Conservation (phyloP, 1,284 basidiomycete species). For the Caloboletus inedulis region DNA sequence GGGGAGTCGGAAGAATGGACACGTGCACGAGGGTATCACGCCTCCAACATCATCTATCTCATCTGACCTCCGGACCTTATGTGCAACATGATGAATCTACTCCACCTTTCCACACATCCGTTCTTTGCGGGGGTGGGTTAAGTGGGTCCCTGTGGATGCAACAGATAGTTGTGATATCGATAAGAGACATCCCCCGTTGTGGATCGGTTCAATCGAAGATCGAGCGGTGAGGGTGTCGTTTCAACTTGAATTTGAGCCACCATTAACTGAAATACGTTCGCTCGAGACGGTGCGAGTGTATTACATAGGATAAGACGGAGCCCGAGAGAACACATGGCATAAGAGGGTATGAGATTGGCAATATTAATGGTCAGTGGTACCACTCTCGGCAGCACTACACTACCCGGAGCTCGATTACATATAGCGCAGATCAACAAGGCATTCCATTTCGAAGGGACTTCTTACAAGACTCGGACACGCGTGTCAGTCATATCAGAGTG, state of each 20-base stretch:
- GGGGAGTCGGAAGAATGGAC: constrained; percentile 15
- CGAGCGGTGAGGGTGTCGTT: constrained; percentile 1
- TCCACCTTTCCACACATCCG: constrained; percentile 3
- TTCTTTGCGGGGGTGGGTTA: not conserved
- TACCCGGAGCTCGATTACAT: constrained; percentile 11
- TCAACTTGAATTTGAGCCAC: not conserved
- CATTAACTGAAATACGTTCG: not conserved
- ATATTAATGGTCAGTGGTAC: constrained; percentile 1
- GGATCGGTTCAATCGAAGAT: constrained; percentile 5
- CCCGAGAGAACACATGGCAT: constrained; percentile 6
- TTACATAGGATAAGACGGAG: not conserved
- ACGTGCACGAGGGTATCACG: constrained; percentile 17
- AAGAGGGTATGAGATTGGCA: constrained; percentile 1
- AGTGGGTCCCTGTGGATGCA: not conserved
- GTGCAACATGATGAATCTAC: not conserved
- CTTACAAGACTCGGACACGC: constrained; percentile 27
- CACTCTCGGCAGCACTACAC: not conserved
- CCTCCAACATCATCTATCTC: not conserved
- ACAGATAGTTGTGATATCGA: constrained; percentile 1
- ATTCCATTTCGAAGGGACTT: constrained; percentile 21
- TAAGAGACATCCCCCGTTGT: not conserved
- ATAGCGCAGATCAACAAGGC: constrained; percentile 19
- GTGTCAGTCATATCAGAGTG: constrained; percentile 17
- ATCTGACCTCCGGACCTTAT: constrained; percentile 6
- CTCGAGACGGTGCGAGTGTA: not conserved